Evolutionary conservation across 2,329 filamentous ascomycete genomes (phyloP).

Genomic region (Aspergillus ustus): DNA sequence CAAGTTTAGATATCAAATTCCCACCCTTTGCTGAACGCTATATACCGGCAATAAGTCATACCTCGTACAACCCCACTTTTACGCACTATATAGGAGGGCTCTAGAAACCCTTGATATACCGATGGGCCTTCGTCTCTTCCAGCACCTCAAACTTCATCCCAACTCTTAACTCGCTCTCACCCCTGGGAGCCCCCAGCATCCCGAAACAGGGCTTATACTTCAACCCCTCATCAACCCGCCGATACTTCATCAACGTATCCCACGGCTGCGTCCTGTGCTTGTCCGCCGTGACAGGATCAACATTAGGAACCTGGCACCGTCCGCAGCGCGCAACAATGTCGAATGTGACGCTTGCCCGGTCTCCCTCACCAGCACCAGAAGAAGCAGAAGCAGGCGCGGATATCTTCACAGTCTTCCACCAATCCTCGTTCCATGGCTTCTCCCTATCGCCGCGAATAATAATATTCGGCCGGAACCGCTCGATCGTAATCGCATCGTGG

Average conservation of each 20-base stretch:
- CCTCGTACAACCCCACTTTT: background rate
- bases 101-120: slow-evolving; percentile 53
- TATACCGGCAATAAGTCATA: background rate
- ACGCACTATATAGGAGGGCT: background rate
- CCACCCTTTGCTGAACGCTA: background rate
- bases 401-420: slow-evolving; percentile 62
- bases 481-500: slow-evolving; percentile 58
- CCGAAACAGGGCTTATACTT: slow-evolving; percentile 71
- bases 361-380: slow-evolving; percentile 10
- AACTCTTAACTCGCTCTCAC: slow-evolving; percentile 59
- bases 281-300: slow-evolving; percentile 65
- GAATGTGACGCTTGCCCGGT: slow-evolving; percentile 45
- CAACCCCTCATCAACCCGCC: slow-evolving; percentile 63
- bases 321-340: slow-evolving; percentile 65
- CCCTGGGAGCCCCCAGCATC: slow-evolving; percentile 65
- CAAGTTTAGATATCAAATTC: background rate
- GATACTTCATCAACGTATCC: slow-evolving; percentile 65
- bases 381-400: background rate
- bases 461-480: slow-evolving; percentile 68
- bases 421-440: slow-evolving; percentile 65
- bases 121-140: slow-evolving; percentile 62
- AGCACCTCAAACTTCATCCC: slow-evolving; percentile 64
- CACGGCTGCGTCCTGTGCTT: slow-evolving; percentile 65
- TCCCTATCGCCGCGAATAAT: slow-evolving; percentile 56
- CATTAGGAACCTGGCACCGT: slow-evolving; percentile 67